Evolutionary conservation across 495 filamentous ascomycete genomes (phyloP), one percentile per base, ranked within the genome.

Genomic region (Penicillium paxilli): DNA sequence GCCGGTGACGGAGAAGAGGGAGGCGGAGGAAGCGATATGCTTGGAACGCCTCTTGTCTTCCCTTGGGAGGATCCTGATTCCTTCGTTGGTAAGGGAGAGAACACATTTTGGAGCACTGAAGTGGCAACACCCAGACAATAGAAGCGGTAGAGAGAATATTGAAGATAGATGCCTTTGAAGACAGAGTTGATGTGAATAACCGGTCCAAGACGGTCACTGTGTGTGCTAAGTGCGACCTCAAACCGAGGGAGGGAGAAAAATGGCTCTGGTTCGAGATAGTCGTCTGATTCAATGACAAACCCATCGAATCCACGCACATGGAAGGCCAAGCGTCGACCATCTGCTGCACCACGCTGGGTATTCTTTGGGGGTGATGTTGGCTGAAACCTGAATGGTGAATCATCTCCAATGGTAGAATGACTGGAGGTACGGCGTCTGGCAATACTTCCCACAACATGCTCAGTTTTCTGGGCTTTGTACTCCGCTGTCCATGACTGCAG

Each of bases 91-190:
- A 75, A 74, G 30, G 73, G 79, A 59, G 82, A 74, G 64, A 97
- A 89, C 5, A 91, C 89, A 52, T 86, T 84, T 48, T 80, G 79
- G 11, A 98, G 69, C 8, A 95, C 88, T 52, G 84, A 86, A 19
- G 80, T 69, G 23, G 95, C 95, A 44, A 98, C 82, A 10, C 87
- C 88, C 23, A 93, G 77, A n/a, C 91, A 86, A 63, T 96, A 98
- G 63, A 96, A 93, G 5, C 93, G 86, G 66, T 95, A 97, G 1
- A 99, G 79, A 4, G 95, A 98, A 63, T 97, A 98, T 26, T 96
- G 87, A 4, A 96, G 57, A 52, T 87, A 84, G 2, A 99, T 63
- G 7, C 87, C 88, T 63, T 86, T 88, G 24, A 92, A 76, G 37
- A 88, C 78, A 1, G 92, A 89, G 62, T 92, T 90, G 45, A 98